Percentiles rank a stretch among this genome's conserved stretches.
These are phyloP conservation scores for Globisporangium middletonii DNA, from an alignment of 352 stramenopile species.

Conservation along the genomic window DNA sequence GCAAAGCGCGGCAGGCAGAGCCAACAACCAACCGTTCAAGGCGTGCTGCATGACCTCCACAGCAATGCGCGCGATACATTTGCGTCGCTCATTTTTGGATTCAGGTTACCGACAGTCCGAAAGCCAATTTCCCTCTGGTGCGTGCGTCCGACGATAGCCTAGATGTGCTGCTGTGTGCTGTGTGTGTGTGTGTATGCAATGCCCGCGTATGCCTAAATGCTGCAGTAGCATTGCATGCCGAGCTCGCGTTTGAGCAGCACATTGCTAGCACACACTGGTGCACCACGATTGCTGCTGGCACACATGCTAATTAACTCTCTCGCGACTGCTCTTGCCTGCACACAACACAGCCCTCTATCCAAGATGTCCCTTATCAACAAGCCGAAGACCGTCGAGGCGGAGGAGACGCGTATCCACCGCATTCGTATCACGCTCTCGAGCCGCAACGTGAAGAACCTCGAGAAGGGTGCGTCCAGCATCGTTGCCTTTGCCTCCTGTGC, in stretches of 20 bases:
- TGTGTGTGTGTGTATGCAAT: neutral
- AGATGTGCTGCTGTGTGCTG: neutral
- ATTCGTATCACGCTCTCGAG: slow-evolving; percentile 99
- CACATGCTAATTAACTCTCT: neutral
- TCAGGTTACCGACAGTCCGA: slow-evolving; percentile 89
- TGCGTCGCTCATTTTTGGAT: slow-evolving; percentile 65
- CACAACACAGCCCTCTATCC: slow-evolving; percentile 71
- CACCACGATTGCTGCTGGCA: too few species aligned
- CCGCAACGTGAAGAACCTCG: slow-evolving; percentile 98
- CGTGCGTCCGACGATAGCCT: slow-evolving; percentile 12
- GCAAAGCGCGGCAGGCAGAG: slow-evolving; percentile 5
- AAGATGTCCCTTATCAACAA: slow-evolving; percentile 87
- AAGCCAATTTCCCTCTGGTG: slow-evolving; percentile 39
- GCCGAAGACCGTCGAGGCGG: slow-evolving; percentile 80
- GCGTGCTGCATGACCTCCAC: neutral
- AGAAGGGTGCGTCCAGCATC: slow-evolving; percentile 81
- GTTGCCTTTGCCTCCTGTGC: neutral
- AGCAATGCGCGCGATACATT: neutral
- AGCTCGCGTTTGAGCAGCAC: neutral
- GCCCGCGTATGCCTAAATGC: neutral
- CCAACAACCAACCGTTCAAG: slow-evolving; percentile 1
- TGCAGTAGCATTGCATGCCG: neutral
- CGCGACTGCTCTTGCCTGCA: neutral
- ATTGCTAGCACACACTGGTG: too few species aligned
- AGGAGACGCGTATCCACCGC: slow-evolving; percentile 89